Evolutionary conservation across 164 flowering plant species (phyloP), one percentile per base, ranked within the genome.

Genomic region (Malania oleifera): DNA sequence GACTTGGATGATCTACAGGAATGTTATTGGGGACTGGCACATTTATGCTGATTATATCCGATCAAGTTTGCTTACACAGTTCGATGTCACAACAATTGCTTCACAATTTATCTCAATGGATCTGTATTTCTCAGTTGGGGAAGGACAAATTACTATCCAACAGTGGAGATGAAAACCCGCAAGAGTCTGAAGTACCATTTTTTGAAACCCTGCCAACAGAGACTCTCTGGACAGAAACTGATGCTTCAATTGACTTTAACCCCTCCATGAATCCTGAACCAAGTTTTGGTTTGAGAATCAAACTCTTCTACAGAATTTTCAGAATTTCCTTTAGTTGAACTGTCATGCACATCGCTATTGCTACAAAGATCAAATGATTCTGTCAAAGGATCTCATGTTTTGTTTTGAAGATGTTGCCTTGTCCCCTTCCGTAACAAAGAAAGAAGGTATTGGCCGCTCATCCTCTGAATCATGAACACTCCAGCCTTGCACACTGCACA

Each of bases 401-500:
- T 20, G 31, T 39, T 64, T 29, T 25, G 60, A 38, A 45, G 37
- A 37, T 19, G 19, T 15, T 19, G 26, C 24, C 14, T 15, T 23
- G 5, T 12, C 35, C 29, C 56, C 10, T 38, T 39, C 18, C 48
- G 40, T 24, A 20, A 19, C 19, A 38, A 56, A 25, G 65, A 39
- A 55, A 55, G 47, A 48, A 56, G 40, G 17, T 48, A 20, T 49
- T 22, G 55, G 47, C 25, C 49, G 49, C 25, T 26, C 22, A 28
- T 26, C 40, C 17, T 47, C 37, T 63, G 14, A 37, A 37, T 54
- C 7, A 1, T 0, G 14, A 35, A 23, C 13, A 37, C 18, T 24
- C 19, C 12, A 8, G 27, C 31, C 54, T 46, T 46, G 59, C 26
- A 46, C 40, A n/a, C n/a, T n/a, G n/a, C n/a, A 37, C 12, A 39